Evolutionary conservation across 2,329 filamentous ascomycete species (phyloP).

Genomic region (Colletotrichum salicis): DNA sequence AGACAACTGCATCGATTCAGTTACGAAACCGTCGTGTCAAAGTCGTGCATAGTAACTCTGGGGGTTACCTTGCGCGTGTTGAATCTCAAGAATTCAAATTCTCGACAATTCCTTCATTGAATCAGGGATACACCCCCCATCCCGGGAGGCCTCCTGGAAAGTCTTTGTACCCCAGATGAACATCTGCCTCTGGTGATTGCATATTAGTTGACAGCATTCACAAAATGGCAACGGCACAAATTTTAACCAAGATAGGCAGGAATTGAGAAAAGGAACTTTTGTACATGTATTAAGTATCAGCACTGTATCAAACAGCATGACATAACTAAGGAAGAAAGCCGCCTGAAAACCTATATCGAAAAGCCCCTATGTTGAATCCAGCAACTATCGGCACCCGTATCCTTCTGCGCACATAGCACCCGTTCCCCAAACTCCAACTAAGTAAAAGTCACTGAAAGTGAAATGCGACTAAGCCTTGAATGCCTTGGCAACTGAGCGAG

Average conservation of each 20-base stretch:
- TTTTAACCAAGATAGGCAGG: no score
- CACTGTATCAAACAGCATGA: slow-evolving; percentile 12
- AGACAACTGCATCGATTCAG: background rate
- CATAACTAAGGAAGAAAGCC: background rate
- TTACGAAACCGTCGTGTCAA: no score
- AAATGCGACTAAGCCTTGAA: slow-evolving; percentile 4
- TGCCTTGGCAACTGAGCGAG: background rate
- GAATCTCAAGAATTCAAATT: no score
- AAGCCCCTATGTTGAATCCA: slow-evolving; percentile 20
- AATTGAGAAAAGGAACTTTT: background rate
- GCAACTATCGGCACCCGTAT: background rate
- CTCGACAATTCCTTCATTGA: no score
- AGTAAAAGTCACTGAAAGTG: background rate
- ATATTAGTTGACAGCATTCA: no score
- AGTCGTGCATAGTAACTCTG: no score
- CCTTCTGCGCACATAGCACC: background rate
- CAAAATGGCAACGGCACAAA: no score
- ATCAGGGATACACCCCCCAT: no score
- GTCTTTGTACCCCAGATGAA: no score
- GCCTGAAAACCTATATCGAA: background rate
- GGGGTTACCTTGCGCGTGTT: no score
- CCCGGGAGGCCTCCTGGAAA: no score
- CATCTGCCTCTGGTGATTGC: no score
- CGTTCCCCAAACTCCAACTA: background rate
- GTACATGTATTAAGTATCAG: background rate